Evolutionary conservation across 805 yeast species (phyloP).

Genomic region (Cyberlindnera saturnus): DNA sequence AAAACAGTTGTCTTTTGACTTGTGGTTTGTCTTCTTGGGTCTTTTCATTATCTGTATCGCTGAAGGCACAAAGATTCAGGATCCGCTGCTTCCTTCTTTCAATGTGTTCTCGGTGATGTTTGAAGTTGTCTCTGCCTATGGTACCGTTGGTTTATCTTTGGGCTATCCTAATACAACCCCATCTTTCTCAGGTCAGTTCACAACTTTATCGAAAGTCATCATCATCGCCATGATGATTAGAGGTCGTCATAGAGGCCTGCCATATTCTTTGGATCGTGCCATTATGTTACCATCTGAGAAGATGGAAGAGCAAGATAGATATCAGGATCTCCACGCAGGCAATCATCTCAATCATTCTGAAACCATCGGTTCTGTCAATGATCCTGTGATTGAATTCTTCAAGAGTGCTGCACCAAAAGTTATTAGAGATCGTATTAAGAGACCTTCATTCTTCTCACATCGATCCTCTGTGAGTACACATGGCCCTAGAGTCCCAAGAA

Average conservation of each 20-base stretch:
- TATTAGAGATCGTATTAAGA: constrained; percentile 17
- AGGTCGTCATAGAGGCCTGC: constrained; percentile 95
- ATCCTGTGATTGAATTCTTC: constrained; percentile 24
- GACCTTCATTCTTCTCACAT: constrained; percentile 18
- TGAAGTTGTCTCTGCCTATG: constrained; percentile 92
- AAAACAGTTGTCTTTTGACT: constrained; percentile 85
- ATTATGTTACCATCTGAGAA: constrained; percentile 75
- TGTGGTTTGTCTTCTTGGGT: constrained; percentile 90
- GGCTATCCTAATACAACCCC: constrained; percentile 69
- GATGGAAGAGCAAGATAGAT: constrained; percentile 53
- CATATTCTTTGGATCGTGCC: constrained; percentile 90
- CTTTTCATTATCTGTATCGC: constrained; percentile 81
- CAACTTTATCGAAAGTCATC: constrained; percentile 70
- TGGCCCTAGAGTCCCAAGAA: no score
- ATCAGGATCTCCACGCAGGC: constrained; percentile 25
- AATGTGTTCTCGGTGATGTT: constrained; percentile 70
- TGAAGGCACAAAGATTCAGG: constrained; percentile 60
- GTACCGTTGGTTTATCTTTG: constrained; percentile 88
- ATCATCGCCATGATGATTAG: constrained; percentile 87
- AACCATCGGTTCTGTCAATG: constrained; percentile 18
- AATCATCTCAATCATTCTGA: constrained; percentile 12
- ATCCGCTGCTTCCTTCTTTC: constrained; percentile 41
- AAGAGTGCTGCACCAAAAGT: constrained; percentile 24
- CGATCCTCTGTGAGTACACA: background rate
- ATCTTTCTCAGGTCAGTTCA: constrained; percentile 71